Base-by-base conservation (phyloP, 2,329 filamentous ascomycete genomes). In the Paramyrothecium sp. region DNA sequence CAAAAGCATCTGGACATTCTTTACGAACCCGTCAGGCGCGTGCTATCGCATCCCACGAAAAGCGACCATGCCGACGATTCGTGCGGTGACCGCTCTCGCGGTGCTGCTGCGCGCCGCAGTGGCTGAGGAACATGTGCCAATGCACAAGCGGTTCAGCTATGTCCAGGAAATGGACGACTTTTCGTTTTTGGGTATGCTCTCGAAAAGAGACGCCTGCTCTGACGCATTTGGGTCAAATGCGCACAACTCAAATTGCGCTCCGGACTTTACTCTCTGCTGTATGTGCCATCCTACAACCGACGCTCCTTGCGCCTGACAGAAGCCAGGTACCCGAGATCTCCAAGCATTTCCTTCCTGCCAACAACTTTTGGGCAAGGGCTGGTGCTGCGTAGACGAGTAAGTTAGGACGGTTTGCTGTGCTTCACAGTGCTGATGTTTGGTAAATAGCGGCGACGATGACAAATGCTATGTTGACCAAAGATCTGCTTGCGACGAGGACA, bases 381-480 rank as follows among this genome's bases (percentile, higher is more conserved):
- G 60, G 61, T 62, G 60, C 21, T 63, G 60, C 19, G 57, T 59
- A 13, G 61, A 50, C 52, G 52, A 56, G 61, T 60, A 59, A 44
- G 57, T 58, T 17, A 23, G 16, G 17, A 7, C 19, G 12, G 22
- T 8, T n/a, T 17, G 17, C 17, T 17, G 26, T 10, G 19, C 12
- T 12, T 21, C 21, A 12, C 33, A 33, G 11, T 20, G 7, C n/a
- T 23, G 33, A 23, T 17, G 13, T 53, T 60, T 26, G 57, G 53
- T 22, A 22, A 20, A 8, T 19, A 63, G 58, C 21, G 56, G 51
- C 34, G 54, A 61, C 3, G 33, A 38, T 12, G 57, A 56, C 19
- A 56, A 59, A 33, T 62, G 61, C 44, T 62, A 62, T 34, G 52
- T 63, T 3, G 60, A 62, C 10, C 58, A 63, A 44, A 17, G 13